Evolutionary conservation across 108 stramenopile genomes (phyloP).

Genomic region (Pseudonitzschia delicatissima): DNA sequence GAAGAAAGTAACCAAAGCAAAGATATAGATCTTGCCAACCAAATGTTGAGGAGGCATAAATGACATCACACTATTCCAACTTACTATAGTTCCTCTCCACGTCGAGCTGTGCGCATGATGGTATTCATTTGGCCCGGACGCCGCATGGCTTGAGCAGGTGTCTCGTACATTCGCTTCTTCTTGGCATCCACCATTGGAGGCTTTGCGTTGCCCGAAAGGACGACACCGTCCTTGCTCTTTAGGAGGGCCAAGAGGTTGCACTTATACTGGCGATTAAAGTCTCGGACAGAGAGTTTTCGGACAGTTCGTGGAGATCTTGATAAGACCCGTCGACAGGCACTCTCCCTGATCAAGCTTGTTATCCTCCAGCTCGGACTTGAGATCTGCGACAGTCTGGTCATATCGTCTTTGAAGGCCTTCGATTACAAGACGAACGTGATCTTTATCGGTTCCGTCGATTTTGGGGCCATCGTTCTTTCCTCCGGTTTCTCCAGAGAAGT

Average conservation of each 20-base stretch:
- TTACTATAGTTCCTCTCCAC: conserved; percentile 62
- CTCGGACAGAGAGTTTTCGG: conserved; percentile 59
- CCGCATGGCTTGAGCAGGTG: conserved; percentile 38
- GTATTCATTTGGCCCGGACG: not conserved
- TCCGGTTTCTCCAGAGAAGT: conserved; percentile 1
- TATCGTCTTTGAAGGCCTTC: conserved; percentile 33
- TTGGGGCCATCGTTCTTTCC: not conserved
- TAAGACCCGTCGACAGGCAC: conserved; percentile 19
- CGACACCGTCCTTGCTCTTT: conserved; percentile 33
- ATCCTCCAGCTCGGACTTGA: conserved; percentile 26
- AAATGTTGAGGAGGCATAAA: not conserved
- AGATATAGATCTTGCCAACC: too few species aligned
- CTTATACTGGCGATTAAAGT: conserved; percentile 57
- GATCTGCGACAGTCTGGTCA: conserved; percentile 20
- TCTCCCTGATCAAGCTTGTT: conserved; percentile 39
- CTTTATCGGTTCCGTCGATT: conserved; percentile 34
- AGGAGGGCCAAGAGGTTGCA: conserved; percentile 60
- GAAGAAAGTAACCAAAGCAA: too few species aligned
- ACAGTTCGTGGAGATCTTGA: conserved; percentile 51
- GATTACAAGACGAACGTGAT: conserved; percentile 34
- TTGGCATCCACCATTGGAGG: not conserved
- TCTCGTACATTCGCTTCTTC: conserved; percentile 29
- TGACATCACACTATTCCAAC: not conserved
- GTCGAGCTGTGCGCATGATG: conserved; percentile 53
- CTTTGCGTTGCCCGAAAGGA: conserved; percentile 2